Conservation (phyloP, 1,284 basidiomycete species). For the Cryptococcus sp. region DNA sequence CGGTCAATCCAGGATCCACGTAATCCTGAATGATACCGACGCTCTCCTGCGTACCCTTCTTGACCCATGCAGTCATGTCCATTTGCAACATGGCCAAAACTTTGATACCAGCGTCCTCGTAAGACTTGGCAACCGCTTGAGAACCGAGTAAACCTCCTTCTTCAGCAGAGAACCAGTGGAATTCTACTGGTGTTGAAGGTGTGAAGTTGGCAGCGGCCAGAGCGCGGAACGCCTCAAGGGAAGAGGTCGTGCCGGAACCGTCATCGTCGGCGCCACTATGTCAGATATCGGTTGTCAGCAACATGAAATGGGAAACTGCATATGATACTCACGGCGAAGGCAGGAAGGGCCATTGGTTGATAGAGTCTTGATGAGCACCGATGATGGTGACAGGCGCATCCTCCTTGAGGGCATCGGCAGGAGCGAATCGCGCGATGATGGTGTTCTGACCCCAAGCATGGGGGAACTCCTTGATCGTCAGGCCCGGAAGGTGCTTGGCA, state of each 20-base stretch:
- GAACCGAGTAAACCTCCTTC: conserved; percentile 94
- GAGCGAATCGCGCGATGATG: conserved; percentile 66
- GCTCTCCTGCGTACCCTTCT: conserved; percentile 79
- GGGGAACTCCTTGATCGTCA: conserved; percentile 74
- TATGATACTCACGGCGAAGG: conserved; percentile 71
- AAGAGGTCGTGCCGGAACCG: conserved; percentile 87
- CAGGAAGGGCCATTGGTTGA: conserved; percentile 83
- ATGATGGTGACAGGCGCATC: conserved; percentile 60
- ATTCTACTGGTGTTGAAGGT: conserved; percentile 75
- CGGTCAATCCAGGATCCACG: conserved; percentile 68
- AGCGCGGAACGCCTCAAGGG: conserved; percentile 83
- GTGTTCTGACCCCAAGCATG: conserved; percentile 93
- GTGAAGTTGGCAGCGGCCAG: conserved; percentile 76
- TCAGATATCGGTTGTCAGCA: conserved; percentile 15
- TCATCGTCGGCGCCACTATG: conserved; percentile 67
- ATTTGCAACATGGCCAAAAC: conserved; percentile 86
- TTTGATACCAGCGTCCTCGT: conserved; percentile 64
- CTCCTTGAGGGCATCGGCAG: conserved; percentile 32
- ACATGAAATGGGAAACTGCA: conserved; percentile 8
- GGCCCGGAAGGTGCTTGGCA: conserved; percentile 63
- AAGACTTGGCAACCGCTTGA: conserved; percentile 82
- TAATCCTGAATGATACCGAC: conserved; percentile 91
- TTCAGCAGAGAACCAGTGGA: conserved; percentile 95
- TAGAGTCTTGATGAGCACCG: conserved; percentile 89
- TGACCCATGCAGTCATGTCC: conserved; percentile 97